phyloP scores from a whole-genome alignment of 1,284 basidiomycete genomes.

The Fomitopsis pinicola region DNA sequence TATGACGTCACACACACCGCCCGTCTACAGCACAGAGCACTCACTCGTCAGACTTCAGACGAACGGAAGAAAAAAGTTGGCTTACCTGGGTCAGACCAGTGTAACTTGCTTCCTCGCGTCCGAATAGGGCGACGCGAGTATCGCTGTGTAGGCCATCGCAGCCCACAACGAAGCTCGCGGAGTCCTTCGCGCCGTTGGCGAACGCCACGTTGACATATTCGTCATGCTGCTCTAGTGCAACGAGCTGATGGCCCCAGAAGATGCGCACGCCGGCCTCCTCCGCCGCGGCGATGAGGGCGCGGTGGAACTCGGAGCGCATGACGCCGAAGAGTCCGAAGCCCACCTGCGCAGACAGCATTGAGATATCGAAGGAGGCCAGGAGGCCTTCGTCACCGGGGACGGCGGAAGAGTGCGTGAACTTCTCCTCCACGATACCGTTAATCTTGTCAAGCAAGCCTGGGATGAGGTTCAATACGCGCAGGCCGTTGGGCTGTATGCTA shows the following conservation, averaged over 20 bases:
- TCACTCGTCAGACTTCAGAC: conserved; percentile 4
- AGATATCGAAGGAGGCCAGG: conserved; percentile 16
- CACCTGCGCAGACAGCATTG: conserved; percentile 14
- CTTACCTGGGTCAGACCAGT: conserved; percentile 39
- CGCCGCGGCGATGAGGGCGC: conserved; percentile 30
- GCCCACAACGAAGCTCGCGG: conserved; percentile 39
- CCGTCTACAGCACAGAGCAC: conserved; percentile 21
- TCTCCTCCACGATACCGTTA: conserved; percentile 25
- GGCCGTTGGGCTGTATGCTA: conserved; percentile 39
- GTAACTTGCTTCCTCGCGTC: conserved; percentile 33
- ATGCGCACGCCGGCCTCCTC: conserved; percentile 30
- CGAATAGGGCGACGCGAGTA: conserved; percentile 36
- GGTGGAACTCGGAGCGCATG: conserved; percentile 30
- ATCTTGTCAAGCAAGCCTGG: conserved; percentile 33
- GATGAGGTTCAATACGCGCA: conserved; percentile 33
- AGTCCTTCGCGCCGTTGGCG: conserved; percentile 33
- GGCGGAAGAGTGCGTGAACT: conserved; percentile 25
- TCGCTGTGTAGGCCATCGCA: conserved; percentile 45
- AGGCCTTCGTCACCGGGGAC: conserved; percentile 27
- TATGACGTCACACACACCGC: conserved; percentile 27
- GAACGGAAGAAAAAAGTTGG: conserved; percentile 19
- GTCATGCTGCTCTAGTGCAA: conserved; percentile 29
- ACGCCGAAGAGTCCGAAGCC: conserved; percentile 27
- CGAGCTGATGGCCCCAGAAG: conserved; percentile 32
- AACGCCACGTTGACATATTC: conserved; percentile 33